A percentile compares a stretch with the other conserved stretches of the same genome.
phyloP scores from a whole-genome alignment of 805 yeast species.

The Lipomyces yamadae region DNA sequence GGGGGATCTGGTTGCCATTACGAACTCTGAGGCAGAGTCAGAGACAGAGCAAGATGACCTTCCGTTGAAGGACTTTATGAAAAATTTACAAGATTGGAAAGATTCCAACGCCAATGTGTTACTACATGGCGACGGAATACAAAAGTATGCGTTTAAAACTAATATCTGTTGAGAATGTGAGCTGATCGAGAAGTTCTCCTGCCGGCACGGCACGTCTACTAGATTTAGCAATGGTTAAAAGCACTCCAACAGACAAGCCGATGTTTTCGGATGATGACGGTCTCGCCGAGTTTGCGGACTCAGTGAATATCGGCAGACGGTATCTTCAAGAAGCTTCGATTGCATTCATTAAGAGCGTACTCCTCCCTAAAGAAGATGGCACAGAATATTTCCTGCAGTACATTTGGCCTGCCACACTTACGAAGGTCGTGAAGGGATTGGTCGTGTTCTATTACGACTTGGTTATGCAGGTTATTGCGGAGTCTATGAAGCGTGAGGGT shows the following conservation, averaged over 20 bases:
- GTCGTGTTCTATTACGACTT: conserved; percentile 19
- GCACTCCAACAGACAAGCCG: background rate
- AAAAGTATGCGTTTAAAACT: conserved; percentile 10
- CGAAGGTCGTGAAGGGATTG: conserved; percentile 9
- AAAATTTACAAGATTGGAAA: conserved; percentile 18
- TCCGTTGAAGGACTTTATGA: conserved; percentile 23
- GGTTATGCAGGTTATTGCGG: conserved; percentile 9
- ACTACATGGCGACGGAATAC: conserved; percentile 32
- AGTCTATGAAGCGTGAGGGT: conserved; percentile 8
- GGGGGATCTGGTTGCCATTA: conserved; percentile 12
- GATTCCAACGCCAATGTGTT: conserved; percentile 23
- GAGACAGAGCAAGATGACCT: conserved; percentile 13
- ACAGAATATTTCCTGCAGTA: conserved; percentile 17
- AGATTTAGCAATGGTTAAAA: conserved; percentile 27
- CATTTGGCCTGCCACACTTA: conserved; percentile 31
- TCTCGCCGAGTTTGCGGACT: conserved; percentile 13
- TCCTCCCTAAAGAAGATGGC: conserved; percentile 25
- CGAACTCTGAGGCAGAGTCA: conserved; percentile 5
- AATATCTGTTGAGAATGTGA: background rate
- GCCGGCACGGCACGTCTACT: conserved; percentile 19
- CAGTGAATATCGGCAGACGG: conserved; percentile 4
- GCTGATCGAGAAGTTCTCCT: conserved; percentile 11
- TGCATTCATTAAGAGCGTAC: conserved; percentile 13
- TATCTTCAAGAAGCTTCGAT: conserved; percentile 15
- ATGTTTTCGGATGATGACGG: conserved; percentile 14